These are phyloP conservation scores for Ceratobasidium sp. DNA, from an alignment of 1,284 basidiomycete species.

Conservation along the genomic window DNA sequence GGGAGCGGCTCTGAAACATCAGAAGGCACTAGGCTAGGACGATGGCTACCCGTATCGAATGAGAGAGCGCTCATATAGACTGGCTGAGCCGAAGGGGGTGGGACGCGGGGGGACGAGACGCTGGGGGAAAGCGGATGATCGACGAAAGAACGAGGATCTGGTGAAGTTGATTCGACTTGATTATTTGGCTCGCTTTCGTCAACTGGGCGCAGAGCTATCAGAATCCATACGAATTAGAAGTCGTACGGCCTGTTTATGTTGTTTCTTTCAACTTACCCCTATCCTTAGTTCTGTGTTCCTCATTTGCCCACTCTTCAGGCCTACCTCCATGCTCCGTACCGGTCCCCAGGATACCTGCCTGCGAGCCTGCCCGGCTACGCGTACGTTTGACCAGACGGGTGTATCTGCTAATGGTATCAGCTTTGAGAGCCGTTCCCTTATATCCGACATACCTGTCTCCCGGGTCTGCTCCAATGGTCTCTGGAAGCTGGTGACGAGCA, in stretches of 20 bases:
- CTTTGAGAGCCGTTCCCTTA: not conserved
- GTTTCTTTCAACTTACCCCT: not conserved
- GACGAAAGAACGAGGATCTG: no score
- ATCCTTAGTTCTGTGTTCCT: not conserved
- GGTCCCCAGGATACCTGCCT: not conserved
- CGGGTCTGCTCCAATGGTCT: conserved; percentile 21
- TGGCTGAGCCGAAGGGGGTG: not conserved
- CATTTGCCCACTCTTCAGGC: not conserved
- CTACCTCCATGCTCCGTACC: not conserved
- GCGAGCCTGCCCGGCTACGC: not conserved
- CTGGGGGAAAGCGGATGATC: no score
- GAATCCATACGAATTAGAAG: no score
- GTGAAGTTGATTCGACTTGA: no score
- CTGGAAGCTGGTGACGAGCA: not conserved
- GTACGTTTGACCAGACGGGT: not conserved
- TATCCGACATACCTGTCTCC: conserved; percentile 5
- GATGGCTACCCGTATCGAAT: not conserved
- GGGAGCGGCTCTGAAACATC: conserved; percentile 3
- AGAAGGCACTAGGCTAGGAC: not conserved
- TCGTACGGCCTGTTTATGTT: not conserved
- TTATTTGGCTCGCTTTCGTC: no score
- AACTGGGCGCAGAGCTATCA: no score
- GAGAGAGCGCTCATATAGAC: not conserved
- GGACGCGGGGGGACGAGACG: not conserved
- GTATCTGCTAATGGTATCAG: not conserved